These are phyloP conservation scores for Xeromyces bisporus DNA, from an alignment of 495 filamentous ascomycete species.

Conservation along the genomic window DNA sequence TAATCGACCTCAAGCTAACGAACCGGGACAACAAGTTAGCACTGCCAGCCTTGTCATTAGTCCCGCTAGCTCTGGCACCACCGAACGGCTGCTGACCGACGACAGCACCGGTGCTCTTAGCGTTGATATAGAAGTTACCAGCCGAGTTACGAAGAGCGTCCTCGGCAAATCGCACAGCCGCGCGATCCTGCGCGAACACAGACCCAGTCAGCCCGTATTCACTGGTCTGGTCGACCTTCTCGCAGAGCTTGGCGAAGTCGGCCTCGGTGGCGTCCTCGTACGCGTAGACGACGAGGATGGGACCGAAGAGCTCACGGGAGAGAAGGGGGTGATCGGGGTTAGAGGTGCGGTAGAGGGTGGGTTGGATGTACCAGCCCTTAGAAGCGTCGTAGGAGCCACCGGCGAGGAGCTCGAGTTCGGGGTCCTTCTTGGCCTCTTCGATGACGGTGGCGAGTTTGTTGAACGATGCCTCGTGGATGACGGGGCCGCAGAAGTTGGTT, in stretches of 20 bases:
- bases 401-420: constrained; percentile 40
- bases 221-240: constrained; percentile 45
- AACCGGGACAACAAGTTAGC: constrained; percentile 58
- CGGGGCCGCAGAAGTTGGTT: constrained; percentile 40
- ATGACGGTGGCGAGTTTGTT: constrained; percentile 37
- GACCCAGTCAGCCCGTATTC: constrained; percentile 69
- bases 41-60: constrained; percentile 84
- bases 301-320: constrained; percentile 47
- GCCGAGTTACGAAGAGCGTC: constrained; percentile 59
- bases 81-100: constrained; percentile 90
- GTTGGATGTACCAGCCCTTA: constrained; percentile 49
- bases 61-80: constrained; percentile 69
- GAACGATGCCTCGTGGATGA: constrained; percentile 39
- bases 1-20: constrained; percentile 69
- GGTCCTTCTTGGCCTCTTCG: constrained; percentile 44
- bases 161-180: constrained; percentile 48
- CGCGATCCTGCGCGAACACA: constrained; percentile 58
- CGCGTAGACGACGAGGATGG: constrained; percentile 40
- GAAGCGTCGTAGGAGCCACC: constrained; percentile 43
- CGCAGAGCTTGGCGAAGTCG: constrained; percentile 33
- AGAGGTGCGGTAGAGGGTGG: constrained; percentile 48
- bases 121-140: constrained; percentile 88
- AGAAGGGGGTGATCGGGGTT: constrained; percentile 47
- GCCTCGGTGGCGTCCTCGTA: constrained; percentile 39
- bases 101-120: constrained; percentile 82